Percentiles rank a stretch among this genome's conserved stretches.
Evolutionary conservation across 495 filamentous ascomycete genomes (phyloP).

Genomic region (Daldinia decipiens): DNA sequence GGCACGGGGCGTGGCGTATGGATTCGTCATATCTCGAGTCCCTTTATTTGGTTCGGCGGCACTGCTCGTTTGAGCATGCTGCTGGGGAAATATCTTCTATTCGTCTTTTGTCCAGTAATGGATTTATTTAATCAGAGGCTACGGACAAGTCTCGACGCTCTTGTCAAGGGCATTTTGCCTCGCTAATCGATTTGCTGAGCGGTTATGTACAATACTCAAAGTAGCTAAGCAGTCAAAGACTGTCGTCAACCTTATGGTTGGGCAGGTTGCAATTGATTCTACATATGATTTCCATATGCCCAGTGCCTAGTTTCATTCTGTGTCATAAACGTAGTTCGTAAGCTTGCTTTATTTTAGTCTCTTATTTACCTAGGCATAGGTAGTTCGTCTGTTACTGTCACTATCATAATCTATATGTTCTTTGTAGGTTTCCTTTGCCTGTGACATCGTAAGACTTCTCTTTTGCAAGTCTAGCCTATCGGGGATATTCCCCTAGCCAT

Average conservation of each 20-base stretch:
- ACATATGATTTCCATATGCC: conserved; percentile 2
- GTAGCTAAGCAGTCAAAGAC: conserved; percentile 11
- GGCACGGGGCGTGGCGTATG: conserved; percentile 18
- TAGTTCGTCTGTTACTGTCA: background rate
- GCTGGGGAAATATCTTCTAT: conserved; percentile 7
- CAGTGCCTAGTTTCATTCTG: background rate
- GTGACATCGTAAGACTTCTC: background rate
- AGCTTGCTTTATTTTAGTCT: conserved; percentile 9
- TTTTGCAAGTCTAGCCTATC: background rate
- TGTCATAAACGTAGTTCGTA: conserved; percentile 3
- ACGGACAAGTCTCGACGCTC: background rate
- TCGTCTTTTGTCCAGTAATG: background rate
- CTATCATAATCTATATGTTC: background rate
- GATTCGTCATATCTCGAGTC: conserved; percentile 11
- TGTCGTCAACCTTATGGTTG: background rate
- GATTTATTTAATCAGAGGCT: conserved; percentile 15
- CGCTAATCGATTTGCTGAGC: conserved; percentile 2
- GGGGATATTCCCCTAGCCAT: background rate
- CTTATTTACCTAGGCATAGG: background rate
- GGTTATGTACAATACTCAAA: conserved; percentile 16
- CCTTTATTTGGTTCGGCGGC: conserved; percentile 4
- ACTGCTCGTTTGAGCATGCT: conserved; percentile 4
- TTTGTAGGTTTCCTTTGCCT: background rate
- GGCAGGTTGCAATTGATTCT: conserved; percentile 10
- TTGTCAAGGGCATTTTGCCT: background rate